Percentiles rank a stretch among this genome's conserved stretches.
Conservation (phyloP, 352 stramenopile genomes). For the Peronospora farinosa region DNA sequence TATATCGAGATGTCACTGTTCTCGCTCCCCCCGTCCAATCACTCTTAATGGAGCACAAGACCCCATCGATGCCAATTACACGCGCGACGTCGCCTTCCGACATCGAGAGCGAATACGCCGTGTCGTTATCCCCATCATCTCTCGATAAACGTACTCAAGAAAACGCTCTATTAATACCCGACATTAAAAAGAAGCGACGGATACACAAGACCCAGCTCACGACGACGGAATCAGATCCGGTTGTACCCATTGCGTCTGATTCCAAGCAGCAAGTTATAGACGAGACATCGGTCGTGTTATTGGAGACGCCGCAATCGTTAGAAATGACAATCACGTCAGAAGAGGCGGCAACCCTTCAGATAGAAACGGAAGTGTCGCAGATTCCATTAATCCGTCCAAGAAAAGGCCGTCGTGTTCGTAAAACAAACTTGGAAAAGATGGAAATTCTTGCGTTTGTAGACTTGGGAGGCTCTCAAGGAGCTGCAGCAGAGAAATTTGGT, state of each 20-base stretch:
- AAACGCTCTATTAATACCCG: conserved; percentile 2
- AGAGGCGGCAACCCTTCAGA: conserved; percentile 13
- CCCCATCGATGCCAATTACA: conserved; percentile 2
- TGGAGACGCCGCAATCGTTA: conserved; percentile 4
- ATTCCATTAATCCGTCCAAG: conserved; percentile 7
- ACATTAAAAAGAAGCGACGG: conserved; percentile 16
- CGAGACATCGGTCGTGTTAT: conserved; percentile 1
- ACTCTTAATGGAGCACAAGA: conserved; percentile 10
- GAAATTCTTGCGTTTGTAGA: conserved; percentile 79
- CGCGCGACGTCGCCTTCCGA: conserved; percentile 8
- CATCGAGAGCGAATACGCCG: conserved; percentile 5
- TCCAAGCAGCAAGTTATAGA: neutral
- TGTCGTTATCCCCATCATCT: neutral
- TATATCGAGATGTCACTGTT: conserved; percentile 43
- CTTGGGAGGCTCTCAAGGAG: conserved; percentile 64
- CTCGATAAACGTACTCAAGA: conserved; percentile 9
- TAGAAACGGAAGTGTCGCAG: conserved; percentile 1
- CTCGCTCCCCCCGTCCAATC: conserved; percentile 24
- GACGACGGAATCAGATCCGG: conserved; percentile 1
- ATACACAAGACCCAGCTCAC: conserved; percentile 4
- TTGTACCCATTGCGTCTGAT: neutral
- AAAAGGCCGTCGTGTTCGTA: conserved; percentile 65
- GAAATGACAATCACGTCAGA: conserved; percentile 17
- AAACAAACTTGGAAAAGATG: conserved; percentile 80
- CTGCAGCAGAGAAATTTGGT: conserved; percentile 71